Percentiles rank a stretch among this genome's conserved stretches.
phyloP scores from a whole-genome alignment of 108 stramenopile species.

The Poteriospumella lacustris region DNA sequence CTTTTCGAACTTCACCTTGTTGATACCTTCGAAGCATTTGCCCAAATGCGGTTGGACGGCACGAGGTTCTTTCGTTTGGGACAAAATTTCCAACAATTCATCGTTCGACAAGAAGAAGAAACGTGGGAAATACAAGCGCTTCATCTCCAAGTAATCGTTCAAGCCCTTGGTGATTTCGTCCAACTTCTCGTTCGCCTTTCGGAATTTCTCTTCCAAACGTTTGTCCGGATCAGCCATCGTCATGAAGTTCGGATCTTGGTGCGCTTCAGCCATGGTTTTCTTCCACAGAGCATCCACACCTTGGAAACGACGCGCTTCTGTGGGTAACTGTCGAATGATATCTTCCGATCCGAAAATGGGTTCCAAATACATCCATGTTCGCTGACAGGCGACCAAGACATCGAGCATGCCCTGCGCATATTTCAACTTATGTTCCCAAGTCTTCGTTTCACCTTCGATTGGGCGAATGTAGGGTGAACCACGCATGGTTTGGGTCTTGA shows the following conservation, averaged over 20 bases:
- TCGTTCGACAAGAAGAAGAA: constrained; percentile 69
- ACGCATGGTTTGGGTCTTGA: constrained; percentile 67
- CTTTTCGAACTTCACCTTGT: constrained; percentile 53
- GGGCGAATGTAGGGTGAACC: constrained; percentile 60
- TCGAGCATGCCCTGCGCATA: constrained; percentile 53
- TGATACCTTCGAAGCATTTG: constrained; percentile 66
- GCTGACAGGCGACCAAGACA: constrained; percentile 58
- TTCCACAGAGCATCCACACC: constrained; percentile 58
- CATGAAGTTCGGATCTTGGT: constrained; percentile 58
- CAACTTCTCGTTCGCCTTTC: constrained; percentile 57
- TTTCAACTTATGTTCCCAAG: constrained; percentile 57
- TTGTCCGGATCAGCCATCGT: constrained; percentile 53
- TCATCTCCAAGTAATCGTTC: constrained; percentile 62
- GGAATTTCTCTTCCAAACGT: constrained; percentile 53
- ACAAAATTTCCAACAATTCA: constrained; percentile 63
- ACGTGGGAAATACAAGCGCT: constrained; percentile 62
- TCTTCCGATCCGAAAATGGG: constrained; percentile 66
- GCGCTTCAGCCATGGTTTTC: constrained; percentile 53
- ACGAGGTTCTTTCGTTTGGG: constrained; percentile 63
- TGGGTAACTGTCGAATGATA: constrained; percentile 66
- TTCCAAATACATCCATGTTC: constrained; percentile 65
- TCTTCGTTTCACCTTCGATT: constrained; percentile 50
- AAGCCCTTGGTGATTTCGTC: constrained; percentile 63
- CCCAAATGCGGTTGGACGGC: constrained; percentile 64
- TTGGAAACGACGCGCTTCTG: constrained; percentile 59